Conservation (phyloP, 1,284 basidiomycete species). For the Rhizoctonia solani region DNA sequence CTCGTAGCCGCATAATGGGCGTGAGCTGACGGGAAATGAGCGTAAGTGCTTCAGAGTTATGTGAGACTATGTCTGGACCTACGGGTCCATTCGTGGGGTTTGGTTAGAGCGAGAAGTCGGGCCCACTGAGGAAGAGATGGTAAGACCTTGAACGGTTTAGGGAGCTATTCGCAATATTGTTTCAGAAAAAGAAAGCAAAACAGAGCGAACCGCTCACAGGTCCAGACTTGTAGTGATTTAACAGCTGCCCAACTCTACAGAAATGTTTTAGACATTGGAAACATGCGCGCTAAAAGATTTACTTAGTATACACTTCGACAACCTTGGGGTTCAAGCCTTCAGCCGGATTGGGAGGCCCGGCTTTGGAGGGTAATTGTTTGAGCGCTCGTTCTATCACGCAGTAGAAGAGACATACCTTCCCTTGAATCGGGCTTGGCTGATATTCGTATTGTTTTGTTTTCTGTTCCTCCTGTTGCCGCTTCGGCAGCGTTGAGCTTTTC, state of each 20-base stretch:
- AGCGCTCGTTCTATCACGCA: not conserved
- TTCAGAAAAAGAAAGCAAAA: not conserved
- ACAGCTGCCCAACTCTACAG: constrained; percentile 60
- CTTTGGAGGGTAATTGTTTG: constrained; percentile 43
- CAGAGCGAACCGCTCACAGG: constrained; percentile 49
- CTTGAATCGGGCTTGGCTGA: constrained; percentile 41
- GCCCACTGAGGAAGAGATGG: constrained; percentile 97
- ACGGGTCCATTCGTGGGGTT: constrained; percentile 89
- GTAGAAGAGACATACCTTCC: constrained; percentile 52
- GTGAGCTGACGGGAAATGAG: constrained; percentile 56
- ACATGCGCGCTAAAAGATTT: constrained; percentile 42
- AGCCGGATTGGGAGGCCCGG: constrained; percentile 78
- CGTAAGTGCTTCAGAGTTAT: not conserved
- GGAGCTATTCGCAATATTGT: constrained; percentile 54
- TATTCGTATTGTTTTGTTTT: constrained; percentile 30
- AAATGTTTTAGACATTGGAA: not conserved
- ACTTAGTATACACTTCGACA: constrained; percentile 95
- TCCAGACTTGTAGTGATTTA: constrained; percentile 93
- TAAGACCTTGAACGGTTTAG: constrained; percentile 98
- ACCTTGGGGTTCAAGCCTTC: constrained; percentile 95
- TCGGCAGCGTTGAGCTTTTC: constrained; percentile 77
- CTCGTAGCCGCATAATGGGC: constrained; percentile 92
- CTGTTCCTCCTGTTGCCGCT: constrained; percentile 49
- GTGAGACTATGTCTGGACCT: not conserved
- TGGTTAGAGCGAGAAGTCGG: constrained; percentile 90